Conservation (phyloP, 495 filamentous ascomycete genomes). For the Cladorrhinum samala region DNA sequence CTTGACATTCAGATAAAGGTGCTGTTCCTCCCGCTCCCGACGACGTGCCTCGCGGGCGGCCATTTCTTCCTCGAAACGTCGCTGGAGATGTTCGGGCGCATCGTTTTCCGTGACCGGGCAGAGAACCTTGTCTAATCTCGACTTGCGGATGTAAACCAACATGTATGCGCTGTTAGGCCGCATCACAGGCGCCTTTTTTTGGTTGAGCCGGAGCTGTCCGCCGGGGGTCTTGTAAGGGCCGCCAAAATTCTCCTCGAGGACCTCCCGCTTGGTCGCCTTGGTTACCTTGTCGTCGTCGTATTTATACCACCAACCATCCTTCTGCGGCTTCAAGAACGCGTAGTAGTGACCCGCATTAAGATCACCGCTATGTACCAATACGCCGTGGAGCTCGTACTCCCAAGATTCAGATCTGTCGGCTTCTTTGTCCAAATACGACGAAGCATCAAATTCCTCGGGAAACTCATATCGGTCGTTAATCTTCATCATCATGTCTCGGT, state of each 20-base stretch:
- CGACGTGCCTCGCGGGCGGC: conserved; percentile 61
- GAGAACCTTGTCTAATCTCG: conserved; percentile 71
- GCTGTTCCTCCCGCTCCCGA: conserved; percentile 88
- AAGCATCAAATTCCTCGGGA: conserved; percentile 84
- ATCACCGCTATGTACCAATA: conserved; percentile 93
- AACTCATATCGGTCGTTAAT: conserved; percentile 98
- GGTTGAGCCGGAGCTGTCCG: conserved; percentile 29
- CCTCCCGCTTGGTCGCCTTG: conserved; percentile 83
- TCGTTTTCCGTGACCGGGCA: conserved; percentile 66
- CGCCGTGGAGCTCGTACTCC: conserved; percentile 87
- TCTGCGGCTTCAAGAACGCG: conserved; percentile 87
- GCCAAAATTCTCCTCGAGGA: conserved; percentile 93
- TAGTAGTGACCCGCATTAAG: conserved; percentile 99
- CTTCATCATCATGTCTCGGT: conserved; percentile 96
- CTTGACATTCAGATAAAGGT: conserved; percentile 78
- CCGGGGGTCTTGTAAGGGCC: conserved; percentile 68
- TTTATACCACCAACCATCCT: conserved; percentile 90
- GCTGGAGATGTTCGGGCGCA: conserved; percentile 75
- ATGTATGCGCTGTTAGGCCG: conserved; percentile 79
- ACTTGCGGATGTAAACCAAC: conserved; percentile 94
- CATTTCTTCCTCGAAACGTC: conserved; percentile 73
- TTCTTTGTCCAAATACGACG: conserved; percentile 78
- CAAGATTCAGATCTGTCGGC: conserved; percentile 86
- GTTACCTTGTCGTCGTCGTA: conserved; percentile 98
- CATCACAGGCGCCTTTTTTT: conserved; percentile 46